Base-by-base conservation (phyloP, 2,329 filamentous ascomycete species). In the Cladorrhinum sp. region DNA sequence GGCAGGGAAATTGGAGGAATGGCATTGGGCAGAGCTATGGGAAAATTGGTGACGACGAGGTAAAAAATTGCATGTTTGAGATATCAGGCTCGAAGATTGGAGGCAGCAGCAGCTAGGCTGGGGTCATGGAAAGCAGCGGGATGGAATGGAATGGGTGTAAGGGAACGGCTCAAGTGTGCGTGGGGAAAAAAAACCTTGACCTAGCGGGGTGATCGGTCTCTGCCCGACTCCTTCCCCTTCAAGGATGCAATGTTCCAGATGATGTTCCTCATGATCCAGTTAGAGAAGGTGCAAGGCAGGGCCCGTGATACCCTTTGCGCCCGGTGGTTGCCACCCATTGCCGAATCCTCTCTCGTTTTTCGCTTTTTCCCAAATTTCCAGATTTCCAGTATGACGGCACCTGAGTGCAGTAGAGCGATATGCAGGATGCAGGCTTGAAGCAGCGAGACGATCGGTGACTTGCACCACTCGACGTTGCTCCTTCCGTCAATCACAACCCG, bases 1-100 rank as follows among this genome's bases (percentile, higher is more conserved):
- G 32, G 32, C 32, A 48, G 18, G 20, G 58, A 66, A 63, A 59
- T 60, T 57, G 51, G 51, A 62, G 59, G 61, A 62, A 62, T 64
- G 63, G 66, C 60, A 64, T 67, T 67, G 67, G 67, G 67, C 67
- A 63, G 62, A 41, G 65, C 63, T 65, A 64, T 27, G 23, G 36
- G 32, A 36, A 24, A 51, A 36, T 2, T 10, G 20, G 22, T 45
- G 16, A 41, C 18, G 36, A 36, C 25, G 24, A 24, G 29, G 41
- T 20, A 13, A 45, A 36, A 45, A 23, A 25, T 25, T 50, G 20
- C 13, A 36, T 24, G 24, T 27, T 22, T 36, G 16, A 45, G 50
- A 18, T 23, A 55, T 23, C 53, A 9, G 50, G 50, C 25, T 25
- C 27, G 22, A 32, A 45, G 49, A 36, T 29, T 22, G 27, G 13